These are phyloP conservation scores for Coemansia sp. DNA, from an alignment of 192 early-diverging fungal species.

Conservation along the genomic window DNA sequence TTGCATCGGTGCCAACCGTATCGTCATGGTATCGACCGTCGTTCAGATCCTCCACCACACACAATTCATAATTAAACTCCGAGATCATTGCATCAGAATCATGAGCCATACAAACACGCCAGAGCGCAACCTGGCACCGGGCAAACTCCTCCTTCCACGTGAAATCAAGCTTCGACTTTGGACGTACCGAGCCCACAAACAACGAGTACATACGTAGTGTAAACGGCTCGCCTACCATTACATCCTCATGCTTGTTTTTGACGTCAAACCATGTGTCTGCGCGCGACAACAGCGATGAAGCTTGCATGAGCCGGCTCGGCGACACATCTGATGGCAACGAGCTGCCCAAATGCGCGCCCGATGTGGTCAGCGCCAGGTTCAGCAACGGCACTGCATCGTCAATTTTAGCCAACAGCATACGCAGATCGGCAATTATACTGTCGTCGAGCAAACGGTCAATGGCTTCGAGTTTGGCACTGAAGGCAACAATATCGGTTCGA, in stretches of 20 bases:
- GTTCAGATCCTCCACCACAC: conserved; percentile 65
- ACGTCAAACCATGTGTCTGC: conserved; percentile 12
- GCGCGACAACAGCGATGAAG: conserved; percentile 48
- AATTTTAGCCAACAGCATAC: conserved; percentile 41
- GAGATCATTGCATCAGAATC: not conserved
- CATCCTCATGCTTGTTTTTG: not conserved
- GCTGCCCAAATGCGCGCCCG: conserved; percentile 51
- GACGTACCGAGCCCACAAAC: conserved; percentile 65
- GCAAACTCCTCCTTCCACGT: conserved; percentile 84
- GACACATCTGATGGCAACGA: conserved; percentile 52
- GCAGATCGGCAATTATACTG: conserved; percentile 19
- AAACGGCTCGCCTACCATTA: conserved; percentile 50
- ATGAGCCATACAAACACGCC: conserved; percentile 15
- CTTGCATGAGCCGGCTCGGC: conserved; percentile 62
- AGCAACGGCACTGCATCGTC: conserved; percentile 58
- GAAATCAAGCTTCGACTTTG: conserved; percentile 59
- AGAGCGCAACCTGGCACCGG: conserved; percentile 51
- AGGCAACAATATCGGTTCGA: conserved; percentile 56
- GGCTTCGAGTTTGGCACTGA: conserved; percentile 32
- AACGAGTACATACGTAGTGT: conserved; percentile 64
- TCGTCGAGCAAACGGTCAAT: not conserved
- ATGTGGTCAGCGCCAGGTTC: conserved; percentile 56
- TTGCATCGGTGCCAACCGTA: not conserved
- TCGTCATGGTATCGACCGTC: conserved; percentile 77
- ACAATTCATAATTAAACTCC: conserved; percentile 57